Evolutionary conservation across 495 filamentous ascomycete species (phyloP).

Genomic region (Tuber calosporum): DNA sequence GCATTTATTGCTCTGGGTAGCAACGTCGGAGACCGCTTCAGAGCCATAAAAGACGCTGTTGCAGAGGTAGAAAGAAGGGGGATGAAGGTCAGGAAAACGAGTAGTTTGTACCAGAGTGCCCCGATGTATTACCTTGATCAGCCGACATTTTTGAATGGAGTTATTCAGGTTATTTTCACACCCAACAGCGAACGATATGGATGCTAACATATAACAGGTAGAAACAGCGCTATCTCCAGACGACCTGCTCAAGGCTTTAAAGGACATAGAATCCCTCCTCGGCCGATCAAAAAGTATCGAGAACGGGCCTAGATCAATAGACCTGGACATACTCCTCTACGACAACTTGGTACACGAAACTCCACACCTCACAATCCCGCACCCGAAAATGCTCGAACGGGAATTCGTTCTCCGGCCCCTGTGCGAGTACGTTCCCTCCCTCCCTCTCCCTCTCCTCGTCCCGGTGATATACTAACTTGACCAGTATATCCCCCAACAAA

Average conservation of each 20-base stretch:
- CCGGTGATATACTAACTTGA: background rate
- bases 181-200: background rate
- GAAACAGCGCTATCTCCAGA: slow-evolving; percentile 70
- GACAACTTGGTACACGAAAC: slow-evolving; percentile 59
- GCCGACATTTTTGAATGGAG: slow-evolving; percentile 81
- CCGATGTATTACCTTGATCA: slow-evolving; percentile 95
- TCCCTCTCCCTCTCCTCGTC: background rate
- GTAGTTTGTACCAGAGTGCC: slow-evolving; percentile 84
- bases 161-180: slow-evolving; percentile 66
- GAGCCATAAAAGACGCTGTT: slow-evolving; percentile 75
- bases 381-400: slow-evolving; percentile 76
- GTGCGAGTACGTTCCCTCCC: slow-evolving; percentile 59
- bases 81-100: slow-evolving; percentile 71
- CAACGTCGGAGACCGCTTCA: slow-evolving; percentile 81
- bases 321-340: slow-evolving; percentile 89
- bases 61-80: slow-evolving; percentile 61
- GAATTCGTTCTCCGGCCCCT: slow-evolving; percentile 90
- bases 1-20: slow-evolving; percentile 87
- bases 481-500: slow-evolving; percentile 35
- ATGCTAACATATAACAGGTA: slow-evolving; percentile 51
- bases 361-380: slow-evolving; percentile 72
- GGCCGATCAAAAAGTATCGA: slow-evolving; percentile 79
- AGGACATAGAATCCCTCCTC: slow-evolving; percentile 69
- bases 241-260: slow-evolving; percentile 67
- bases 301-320: slow-evolving; percentile 88